Conservation (phyloP, 441 rosid genomes). For the Syzygium syzygioides region DNA sequence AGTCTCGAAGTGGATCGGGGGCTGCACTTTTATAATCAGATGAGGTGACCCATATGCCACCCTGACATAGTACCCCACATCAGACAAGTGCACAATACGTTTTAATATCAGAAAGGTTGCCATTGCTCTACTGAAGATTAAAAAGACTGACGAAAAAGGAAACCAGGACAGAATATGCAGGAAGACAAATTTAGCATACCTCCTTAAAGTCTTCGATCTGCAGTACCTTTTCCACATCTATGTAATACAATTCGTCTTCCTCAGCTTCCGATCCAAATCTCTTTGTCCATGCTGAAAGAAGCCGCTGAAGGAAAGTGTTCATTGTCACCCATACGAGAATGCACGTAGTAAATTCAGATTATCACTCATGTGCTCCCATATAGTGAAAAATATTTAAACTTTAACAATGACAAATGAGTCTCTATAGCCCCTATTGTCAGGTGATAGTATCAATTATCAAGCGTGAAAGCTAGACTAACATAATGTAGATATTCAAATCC, state of each 20-base stretch:
- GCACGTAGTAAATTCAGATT: background rate
- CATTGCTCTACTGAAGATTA: background rate
- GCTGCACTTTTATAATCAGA: conserved; percentile 60
- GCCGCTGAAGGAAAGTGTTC: conserved; percentile 35
- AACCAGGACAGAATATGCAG: background rate
- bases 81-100: background rate
- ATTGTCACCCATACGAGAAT: background rate
- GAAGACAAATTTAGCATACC: conserved; percentile 27
- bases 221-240: conserved; percentile 63
- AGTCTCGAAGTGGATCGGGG: conserved; percentile 82
- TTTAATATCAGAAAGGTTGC: background rate
- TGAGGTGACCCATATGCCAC: conserved; percentile 72
- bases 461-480: background rate
- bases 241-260: conserved; percentile 42
- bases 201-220: conserved; percentile 89
- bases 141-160: background rate
- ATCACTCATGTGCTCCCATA: background rate
- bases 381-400: background rate
- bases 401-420: background rate
- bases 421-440: background rate
- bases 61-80: conserved; percentile 34
- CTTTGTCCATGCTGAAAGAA: conserved; percentile 57
- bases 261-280: conserved; percentile 66
- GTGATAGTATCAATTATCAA: background rate
- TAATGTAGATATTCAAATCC: background rate